Conservation (phyloP, 352 stramenopile species). For the Globisporangium takayamanum region DNA sequence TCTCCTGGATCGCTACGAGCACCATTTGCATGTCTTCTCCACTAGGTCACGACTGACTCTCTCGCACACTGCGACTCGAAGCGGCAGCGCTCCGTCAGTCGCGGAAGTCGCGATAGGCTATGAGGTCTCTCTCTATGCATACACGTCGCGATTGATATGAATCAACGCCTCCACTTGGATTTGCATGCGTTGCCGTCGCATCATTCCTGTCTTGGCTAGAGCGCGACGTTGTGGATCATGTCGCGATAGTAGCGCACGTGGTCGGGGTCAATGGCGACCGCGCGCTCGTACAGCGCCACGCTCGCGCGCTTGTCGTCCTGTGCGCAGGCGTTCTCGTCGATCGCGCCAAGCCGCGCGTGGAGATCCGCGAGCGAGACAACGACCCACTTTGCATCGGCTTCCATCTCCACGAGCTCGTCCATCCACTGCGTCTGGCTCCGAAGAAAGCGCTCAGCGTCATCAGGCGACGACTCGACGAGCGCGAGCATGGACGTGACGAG, state of each 20-base stretch:
- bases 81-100: too few relatives aligned
- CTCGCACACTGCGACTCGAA: too few relatives aligned
- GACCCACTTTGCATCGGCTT: conserved; percentile 67
- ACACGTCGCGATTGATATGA: neutral
- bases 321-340: conserved; percentile 15
- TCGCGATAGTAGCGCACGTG: conserved; percentile 58
- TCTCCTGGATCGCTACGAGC: neutral
- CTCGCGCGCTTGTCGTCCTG: conserved; percentile 35
- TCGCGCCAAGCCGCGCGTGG: conserved; percentile 25
- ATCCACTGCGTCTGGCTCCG: conserved; percentile 79
- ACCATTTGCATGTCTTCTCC: neutral
- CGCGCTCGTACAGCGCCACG: conserved; percentile 39
- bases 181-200: too few relatives aligned
- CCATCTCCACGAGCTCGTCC: conserved; percentile 78
- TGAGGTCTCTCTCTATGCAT: too few relatives aligned
- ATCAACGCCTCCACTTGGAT: neutral
- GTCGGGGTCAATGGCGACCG: conserved; percentile 44
- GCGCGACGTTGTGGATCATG: conserved; percentile 31
- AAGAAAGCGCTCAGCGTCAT: conserved; percentile 39
- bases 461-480: conserved; percentile 33
- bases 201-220: neutral
- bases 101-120: too few relatives aligned
- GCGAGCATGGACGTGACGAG: conserved; percentile 81
- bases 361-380: conserved; percentile 54
- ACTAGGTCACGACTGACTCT: too few relatives aligned